A percentile compares a stretch with the other conserved stretches of the same genome.
phyloP scores from a whole-genome alignment of 1,139 yeast species.

The Geotrichum reessii region DNA sequence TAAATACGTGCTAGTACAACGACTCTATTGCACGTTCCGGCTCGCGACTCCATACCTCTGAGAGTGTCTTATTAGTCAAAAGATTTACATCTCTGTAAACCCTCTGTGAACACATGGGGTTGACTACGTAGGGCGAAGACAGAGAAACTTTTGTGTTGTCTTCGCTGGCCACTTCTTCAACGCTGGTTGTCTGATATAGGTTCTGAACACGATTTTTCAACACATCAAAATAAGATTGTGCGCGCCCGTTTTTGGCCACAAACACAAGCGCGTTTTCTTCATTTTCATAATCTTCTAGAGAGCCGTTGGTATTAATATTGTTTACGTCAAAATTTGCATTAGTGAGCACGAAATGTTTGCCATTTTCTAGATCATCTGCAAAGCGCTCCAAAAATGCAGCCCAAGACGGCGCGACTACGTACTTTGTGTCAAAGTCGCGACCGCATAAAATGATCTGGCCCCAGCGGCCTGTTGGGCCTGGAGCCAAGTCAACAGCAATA shows the following conservation, averaged over 20 bases:
- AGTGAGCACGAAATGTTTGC: slow-evolving; percentile 53
- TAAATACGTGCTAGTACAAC: background rate
- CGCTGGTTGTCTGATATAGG: slow-evolving; percentile 18
- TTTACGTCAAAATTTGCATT: slow-evolving; percentile 27
- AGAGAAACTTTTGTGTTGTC: background rate
- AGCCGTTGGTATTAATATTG: background rate
- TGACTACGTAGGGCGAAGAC: background rate
- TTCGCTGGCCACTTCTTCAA: background rate
- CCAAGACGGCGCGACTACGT: slow-evolving; percentile 72
- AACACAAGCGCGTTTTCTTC: slow-evolving; percentile 59
- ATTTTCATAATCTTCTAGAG: slow-evolving; percentile 43
- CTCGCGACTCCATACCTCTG: background rate
- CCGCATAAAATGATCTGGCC: slow-evolving; percentile 89
- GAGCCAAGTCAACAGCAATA: slow-evolving; percentile 81
- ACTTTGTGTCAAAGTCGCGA: slow-evolving; percentile 81
- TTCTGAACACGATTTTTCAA: slow-evolving; percentile 44
- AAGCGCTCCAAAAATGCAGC: slow-evolving; percentile 73
- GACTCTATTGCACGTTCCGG: background rate
- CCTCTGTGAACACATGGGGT: background rate
- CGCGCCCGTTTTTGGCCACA: slow-evolving; percentile 46
- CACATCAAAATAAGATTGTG: slow-evolving; percentile 55
- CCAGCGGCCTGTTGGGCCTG: slow-evolving; percentile 64
- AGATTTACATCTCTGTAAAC: background rate
- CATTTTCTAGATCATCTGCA: slow-evolving; percentile 77
- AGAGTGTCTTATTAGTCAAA: background rate